Conservation (phyloP, 495 filamentous ascomycete species). For the Lindgomyces ingoldianus region DNA sequence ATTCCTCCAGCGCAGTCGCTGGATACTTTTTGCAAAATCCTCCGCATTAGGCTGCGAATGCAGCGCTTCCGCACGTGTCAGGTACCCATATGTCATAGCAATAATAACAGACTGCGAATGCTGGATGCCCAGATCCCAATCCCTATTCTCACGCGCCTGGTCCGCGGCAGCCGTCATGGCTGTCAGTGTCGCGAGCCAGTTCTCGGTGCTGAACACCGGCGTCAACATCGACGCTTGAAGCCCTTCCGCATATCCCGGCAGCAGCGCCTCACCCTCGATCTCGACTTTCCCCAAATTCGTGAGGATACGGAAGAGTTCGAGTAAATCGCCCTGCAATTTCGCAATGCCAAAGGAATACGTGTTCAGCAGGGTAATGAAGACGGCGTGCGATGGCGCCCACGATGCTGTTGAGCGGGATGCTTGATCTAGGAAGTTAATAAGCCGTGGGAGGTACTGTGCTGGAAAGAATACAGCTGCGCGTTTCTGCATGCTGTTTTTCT, state of each 20-base stretch:
- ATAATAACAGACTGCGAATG: conserved; percentile 12
- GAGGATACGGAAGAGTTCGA: conserved; percentile 25
- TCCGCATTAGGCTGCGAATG: no score
- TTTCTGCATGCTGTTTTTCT: conserved; percentile 12
- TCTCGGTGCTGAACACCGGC: neutral
- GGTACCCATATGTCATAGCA: conserved; percentile 18
- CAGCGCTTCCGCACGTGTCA: conserved; percentile 23
- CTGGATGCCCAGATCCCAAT: neutral
- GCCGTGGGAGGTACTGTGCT: conserved; percentile 26
- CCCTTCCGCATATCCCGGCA: conserved; percentile 12
- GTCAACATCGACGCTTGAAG: conserved; percentile 6
- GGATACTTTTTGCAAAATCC: conserved; percentile 7
- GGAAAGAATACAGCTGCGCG: conserved; percentile 23
- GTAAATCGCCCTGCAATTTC: conserved; percentile 18
- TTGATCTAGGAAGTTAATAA: conserved; percentile 19
- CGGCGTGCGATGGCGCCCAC: conserved; percentile 9
- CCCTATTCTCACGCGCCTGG: neutral
- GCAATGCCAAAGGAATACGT: conserved; percentile 13
- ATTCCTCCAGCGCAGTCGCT: conserved; percentile 16
- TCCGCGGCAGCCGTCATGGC: neutral
- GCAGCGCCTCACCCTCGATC: neutral
- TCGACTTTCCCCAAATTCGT: conserved; percentile 8
- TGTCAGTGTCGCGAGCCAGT: neutral
- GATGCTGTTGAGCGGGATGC: neutral
- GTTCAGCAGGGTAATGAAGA: conserved; percentile 10